Evolutionary conservation across 2,329 filamentous ascomycete genomes (phyloP), one percentile per base, ranked within the genome.

Genomic region (Apiospora saccharicola): DNA sequence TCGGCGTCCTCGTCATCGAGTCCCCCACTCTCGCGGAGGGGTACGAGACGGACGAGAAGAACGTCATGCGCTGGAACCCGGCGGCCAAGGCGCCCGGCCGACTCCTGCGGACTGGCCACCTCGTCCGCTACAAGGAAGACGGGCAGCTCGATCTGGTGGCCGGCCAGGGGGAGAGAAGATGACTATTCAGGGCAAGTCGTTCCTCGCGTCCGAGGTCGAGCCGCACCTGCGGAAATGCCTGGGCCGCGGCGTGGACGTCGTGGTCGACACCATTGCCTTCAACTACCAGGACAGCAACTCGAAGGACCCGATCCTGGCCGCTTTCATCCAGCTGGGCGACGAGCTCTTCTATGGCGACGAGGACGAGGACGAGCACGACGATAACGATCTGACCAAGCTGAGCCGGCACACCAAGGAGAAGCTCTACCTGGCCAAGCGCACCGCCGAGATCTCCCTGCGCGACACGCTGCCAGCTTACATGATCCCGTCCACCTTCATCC

Each of bases 1-100:
- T 89, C 0, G 89, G 89, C 0, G 90, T 92, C 76, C 81, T 92
- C 2, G 84, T 91, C 4, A 86, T 92, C 46, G 89, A 91, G 75
- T 89, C 89, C 0, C 87, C 88, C 0, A 88, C 83, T 0, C 76
- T 86, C 8, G 83, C 83, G 2, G 82, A 84, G 73, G 80, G 80
- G 5, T 82, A 84, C 19, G 75, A 84, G 69, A 76, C 81, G 70
- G 69, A 76, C 67, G 77, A 78, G 74, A 68, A 80, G 73, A 74
- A 81, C 77, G 64, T 78, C 3, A 76, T 76, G 57, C 67, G 74
- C 19, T 77, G 78, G 71, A 75, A 71, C 51, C 75, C 75, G 1
- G 71, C 77, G 12, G 73, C 76, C 2, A 76, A 77, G 26, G 75
- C 78, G 67, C 75, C 77, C 0, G 79, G 74, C 34, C 79, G 78